Conservation (phyloP, 805 yeast species). For the Candida yuanshanica region DNA sequence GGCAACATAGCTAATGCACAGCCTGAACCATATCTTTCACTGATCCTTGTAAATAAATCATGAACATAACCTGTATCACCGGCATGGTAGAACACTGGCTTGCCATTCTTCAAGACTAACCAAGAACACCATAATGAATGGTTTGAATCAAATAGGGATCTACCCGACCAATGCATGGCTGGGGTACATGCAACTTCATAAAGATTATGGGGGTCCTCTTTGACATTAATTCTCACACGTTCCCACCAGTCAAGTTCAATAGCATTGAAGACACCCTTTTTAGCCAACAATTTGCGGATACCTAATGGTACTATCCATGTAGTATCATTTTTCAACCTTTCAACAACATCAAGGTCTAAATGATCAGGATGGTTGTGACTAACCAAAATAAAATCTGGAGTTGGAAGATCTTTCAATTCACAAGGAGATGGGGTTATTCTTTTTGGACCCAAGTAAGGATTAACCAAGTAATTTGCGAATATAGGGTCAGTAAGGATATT, state of each 20-base stretch:
- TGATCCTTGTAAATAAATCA: slow-evolving; percentile 65
- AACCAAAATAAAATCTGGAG: slow-evolving; percentile 68
- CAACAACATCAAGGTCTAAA: slow-evolving; percentile 59
- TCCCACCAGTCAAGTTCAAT: slow-evolving; percentile 96
- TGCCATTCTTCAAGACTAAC: slow-evolving; percentile 56
- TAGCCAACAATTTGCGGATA: slow-evolving; percentile 50
- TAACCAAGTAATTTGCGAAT: slow-evolving; percentile 59
- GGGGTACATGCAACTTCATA: slow-evolving; percentile 88
- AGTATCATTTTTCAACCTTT: slow-evolving; percentile 48
- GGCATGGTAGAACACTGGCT: slow-evolving; percentile 79
- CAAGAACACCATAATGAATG: slow-evolving; percentile 86
- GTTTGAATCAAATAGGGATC: slow-evolving; percentile 76
- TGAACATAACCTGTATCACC: slow-evolving; percentile 92
- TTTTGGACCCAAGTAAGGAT: slow-evolving; percentile 69
- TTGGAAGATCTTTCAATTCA: slow-evolving; percentile 53
- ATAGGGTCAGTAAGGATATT: slow-evolving; percentile 84
- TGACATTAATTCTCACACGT: slow-evolving; percentile 34
- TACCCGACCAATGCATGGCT: slow-evolving; percentile 96
- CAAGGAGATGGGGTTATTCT: slow-evolving; percentile 79
- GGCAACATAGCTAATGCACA: slow-evolving; percentile 71
- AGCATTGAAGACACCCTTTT: slow-evolving; percentile 53
- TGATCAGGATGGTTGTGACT: slow-evolving; percentile 97
- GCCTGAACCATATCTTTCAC: slow-evolving; percentile 53
- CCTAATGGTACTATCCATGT: slow-evolving; percentile 90
- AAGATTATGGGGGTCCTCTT: slow-evolving; percentile 33